Evolutionary conservation across 2,329 filamentous ascomycete genomes (phyloP).

Genomic region (Atkinsonella hypoxylon): DNA sequence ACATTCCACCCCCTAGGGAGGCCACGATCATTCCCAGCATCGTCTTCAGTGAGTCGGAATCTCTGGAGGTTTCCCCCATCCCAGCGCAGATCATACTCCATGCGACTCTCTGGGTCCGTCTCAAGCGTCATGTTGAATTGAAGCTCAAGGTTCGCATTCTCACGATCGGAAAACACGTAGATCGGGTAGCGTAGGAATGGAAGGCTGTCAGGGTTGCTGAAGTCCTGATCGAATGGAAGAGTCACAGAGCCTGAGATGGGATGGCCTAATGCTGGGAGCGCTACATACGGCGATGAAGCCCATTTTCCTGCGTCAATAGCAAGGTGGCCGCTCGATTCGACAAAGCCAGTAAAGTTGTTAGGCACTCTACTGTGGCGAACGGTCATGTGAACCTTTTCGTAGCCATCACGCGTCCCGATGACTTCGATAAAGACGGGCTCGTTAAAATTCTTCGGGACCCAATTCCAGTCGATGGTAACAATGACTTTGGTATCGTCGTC

Average conservation of each 20-base stretch:
- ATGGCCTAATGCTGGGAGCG: conserved; percentile 20
- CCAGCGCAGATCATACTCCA: conserved; percentile 38
- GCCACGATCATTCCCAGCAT: conserved; percentile 17
- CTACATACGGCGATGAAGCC: conserved; percentile 14
- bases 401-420: conserved; percentile 23
- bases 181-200: conserved; percentile 19
- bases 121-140: conserved; percentile 33
- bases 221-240: conserved; percentile 9
- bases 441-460: conserved; percentile 28
- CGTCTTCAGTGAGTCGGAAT: conserved; percentile 19
- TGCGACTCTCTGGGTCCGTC: conserved; percentile 33
- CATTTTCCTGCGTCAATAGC: conserved; percentile 21
- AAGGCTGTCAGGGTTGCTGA: conserved; percentile 8
- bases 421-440: conserved; percentile 26
- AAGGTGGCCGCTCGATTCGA: conserved; percentile 21
- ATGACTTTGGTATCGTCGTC: conserved; percentile 20
- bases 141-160: conserved; percentile 17
- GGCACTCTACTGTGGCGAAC: conserved; percentile 16
- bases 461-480: conserved; percentile 21
- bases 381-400: conserved; percentile 23
- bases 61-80: conserved; percentile 25
- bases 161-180: conserved; percentile 16
- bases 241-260: conserved; percentile 13
- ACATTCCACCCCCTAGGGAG: conserved; percentile 35
- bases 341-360: conserved; percentile 21